These are phyloP conservation scores for Eucalyptus erythrocorys DNA, from an alignment of 345 rosid species.

Conservation along the genomic window DNA sequence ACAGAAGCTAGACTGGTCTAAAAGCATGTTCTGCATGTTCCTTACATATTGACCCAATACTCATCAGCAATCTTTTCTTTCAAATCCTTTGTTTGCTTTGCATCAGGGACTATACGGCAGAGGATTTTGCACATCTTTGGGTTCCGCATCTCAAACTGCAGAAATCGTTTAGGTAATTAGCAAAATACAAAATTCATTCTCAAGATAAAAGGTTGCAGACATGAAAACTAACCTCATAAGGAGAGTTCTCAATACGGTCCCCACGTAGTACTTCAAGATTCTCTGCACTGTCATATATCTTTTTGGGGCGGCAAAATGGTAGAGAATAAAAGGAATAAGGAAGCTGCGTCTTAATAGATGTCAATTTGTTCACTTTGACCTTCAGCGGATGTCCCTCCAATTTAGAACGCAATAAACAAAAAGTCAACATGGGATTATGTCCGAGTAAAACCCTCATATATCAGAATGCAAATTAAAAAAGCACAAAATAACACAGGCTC, in stretches of 20 bases:
- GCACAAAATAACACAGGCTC: background rate
- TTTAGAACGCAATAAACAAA: background rate
- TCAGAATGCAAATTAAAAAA: background rate
- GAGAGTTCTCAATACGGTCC: constrained; percentile 89
- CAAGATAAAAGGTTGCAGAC: background rate
- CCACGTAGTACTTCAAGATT: constrained; percentile 99
- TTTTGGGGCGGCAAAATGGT: constrained; percentile 56
- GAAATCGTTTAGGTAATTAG: background rate
- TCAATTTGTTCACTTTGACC: constrained; percentile 91
- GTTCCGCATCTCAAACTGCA: constrained; percentile 89
- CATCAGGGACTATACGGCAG: constrained; percentile 42
- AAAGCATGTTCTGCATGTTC: background rate
- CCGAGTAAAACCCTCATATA: background rate
- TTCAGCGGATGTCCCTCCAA: constrained; percentile 63
- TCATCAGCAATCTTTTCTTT: constrained; percentile 92
- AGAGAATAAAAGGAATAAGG: constrained; percentile 82
- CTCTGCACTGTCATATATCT: constrained; percentile 85
- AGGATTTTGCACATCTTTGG: constrained; percentile 69
- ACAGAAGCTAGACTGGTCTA: background rate
- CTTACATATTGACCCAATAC: constrained; percentile 91
- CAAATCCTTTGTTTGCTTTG: constrained; percentile 53
- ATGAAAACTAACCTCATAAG: constrained; percentile 45
- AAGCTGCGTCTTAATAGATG: constrained; percentile 87
- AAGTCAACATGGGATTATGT: background rate
- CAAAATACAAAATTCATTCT: background rate